Percentiles rank a stretch among this genome's conserved stretches.
Evolutionary conservation across 768 basidiomycete genomes (phyloP).

Genomic region (Hemileccinum rubropunctum): DNA sequence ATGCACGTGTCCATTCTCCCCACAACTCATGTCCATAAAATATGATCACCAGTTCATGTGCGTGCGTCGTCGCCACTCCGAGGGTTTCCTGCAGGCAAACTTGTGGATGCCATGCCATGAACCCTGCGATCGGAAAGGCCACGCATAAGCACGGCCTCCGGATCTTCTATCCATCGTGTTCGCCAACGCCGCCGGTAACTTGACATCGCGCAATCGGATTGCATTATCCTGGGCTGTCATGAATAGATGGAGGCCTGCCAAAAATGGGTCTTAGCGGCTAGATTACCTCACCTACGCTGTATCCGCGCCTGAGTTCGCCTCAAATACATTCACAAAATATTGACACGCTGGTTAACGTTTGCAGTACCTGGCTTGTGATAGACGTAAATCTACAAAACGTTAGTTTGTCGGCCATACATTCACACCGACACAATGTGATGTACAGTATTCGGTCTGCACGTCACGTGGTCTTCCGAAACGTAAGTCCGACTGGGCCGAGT

Average conservation of each 20-base stretch:
- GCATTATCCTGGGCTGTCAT: background rate
- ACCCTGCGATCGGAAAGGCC: constrained; percentile 4
- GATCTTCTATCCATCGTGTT: constrained; percentile 23
- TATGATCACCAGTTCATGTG: constrained; percentile 13
- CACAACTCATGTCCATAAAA: constrained; percentile 16
- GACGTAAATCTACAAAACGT: constrained; percentile 9
- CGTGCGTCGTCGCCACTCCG: constrained; percentile 7
- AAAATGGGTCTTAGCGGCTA: background rate
- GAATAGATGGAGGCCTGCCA: background rate
- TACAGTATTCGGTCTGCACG: too few species aligned
- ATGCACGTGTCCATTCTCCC: constrained; percentile 22
- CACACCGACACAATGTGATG: too few species aligned
- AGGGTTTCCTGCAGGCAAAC: constrained; percentile 25
- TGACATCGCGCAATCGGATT: constrained; percentile 13
- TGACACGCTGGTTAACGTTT: constrained; percentile 2
- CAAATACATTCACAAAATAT: background rate
- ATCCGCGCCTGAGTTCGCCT: background rate
- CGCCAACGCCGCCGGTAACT: constrained; percentile 10
- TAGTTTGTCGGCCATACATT: background rate
- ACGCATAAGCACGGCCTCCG: constrained; percentile 17
- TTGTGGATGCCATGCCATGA: constrained; percentile 20
- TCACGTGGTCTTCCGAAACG: too few species aligned
- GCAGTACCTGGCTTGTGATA: background rate
- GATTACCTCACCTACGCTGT: constrained; percentile 21
- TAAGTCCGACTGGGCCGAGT: too few species aligned